A percentile compares a stretch with the other conserved stretches of the same genome.
These are phyloP conservation scores for Ophiorrhiza pumila DNA, from an alignment of 257 asterid species.

Conservation along the genomic window DNA sequence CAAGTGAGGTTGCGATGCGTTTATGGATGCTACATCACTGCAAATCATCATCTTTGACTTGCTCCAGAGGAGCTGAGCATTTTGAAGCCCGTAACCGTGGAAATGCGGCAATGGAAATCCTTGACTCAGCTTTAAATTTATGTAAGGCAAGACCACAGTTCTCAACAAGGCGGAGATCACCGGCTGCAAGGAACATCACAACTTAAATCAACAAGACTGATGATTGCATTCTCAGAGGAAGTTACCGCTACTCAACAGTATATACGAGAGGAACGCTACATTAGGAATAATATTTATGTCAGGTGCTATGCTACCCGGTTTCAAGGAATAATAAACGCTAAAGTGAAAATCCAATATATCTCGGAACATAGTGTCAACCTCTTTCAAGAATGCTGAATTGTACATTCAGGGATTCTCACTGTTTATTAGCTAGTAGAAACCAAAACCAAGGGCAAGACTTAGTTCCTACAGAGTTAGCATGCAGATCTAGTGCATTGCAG, in stretches of 20 bases:
- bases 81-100: slow-evolving; percentile 63
- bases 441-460: background rate
- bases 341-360: background rate
- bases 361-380: background rate
- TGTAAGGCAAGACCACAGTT: slow-evolving; percentile 63
- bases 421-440: background rate
- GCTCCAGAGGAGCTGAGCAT: slow-evolving; percentile 45
- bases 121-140: slow-evolving; percentile 51
- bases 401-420: background rate
- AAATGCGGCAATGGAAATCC: slow-evolving; percentile 62
- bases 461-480: background rate
- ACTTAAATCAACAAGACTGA: background rate
- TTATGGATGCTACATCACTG: slow-evolving; percentile 48
- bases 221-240: slow-evolving; percentile 6
- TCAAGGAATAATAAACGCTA: background rate
- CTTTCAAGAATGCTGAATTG: background rate
- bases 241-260: background rate
- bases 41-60: slow-evolving; percentile 57
- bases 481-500: background rate
- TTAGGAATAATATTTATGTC: background rate
- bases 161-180: slow-evolving; percentile 51
- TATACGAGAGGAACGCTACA: background rate
- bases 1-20: background rate
- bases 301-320: background rate
- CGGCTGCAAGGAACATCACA: slow-evolving; percentile 41